A percentile compares a stretch with the other conserved stretches of the same genome.
These are phyloP conservation scores for Beauveria medogensis DNA, from an alignment of 2,329 filamentous ascomycete genomes.

Conservation along the genomic window DNA sequence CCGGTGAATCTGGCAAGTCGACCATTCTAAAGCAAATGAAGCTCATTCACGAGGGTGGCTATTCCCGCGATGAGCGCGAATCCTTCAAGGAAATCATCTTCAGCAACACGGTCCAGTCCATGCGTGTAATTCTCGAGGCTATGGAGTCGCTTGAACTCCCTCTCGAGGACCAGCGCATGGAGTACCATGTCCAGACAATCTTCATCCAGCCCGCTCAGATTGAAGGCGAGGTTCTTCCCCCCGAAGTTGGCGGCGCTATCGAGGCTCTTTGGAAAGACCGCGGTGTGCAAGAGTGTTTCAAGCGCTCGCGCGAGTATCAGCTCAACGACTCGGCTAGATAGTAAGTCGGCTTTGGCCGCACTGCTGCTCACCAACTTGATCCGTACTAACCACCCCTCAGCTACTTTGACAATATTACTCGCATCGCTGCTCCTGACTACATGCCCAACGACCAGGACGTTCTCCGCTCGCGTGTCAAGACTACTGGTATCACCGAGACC, in stretches of 20 bases:
- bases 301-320: slow-evolving; percentile 91
- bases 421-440: slow-evolving; percentile 85
- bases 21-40: slow-evolving; percentile 99
- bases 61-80: slow-evolving; percentile 79
- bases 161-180: slow-evolving; percentile 82
- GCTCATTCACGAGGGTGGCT: slow-evolving; percentile 97
- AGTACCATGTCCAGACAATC: slow-evolving; percentile 96
- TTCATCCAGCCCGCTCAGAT: slow-evolving; percentile 98
- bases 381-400: slow-evolving; percentile 40
- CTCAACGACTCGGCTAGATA: slow-evolving; percentile 95
- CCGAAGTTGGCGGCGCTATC: slow-evolving; percentile 88
- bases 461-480: slow-evolving; percentile 92
- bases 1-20: slow-evolving; percentile 91
- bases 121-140: slow-evolving; percentile 61
- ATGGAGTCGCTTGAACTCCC: slow-evolving; percentile 69
- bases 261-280: slow-evolving; percentile 88
- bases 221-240: slow-evolving; percentile 87
- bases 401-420: slow-evolving; percentile 93
- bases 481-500: slow-evolving; percentile 93
- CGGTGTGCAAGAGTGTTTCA: slow-evolving; percentile 91
- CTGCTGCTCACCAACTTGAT: neutral
- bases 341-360: slow-evolving; percentile 45
- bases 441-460: slow-evolving; percentile 94
- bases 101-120: slow-evolving; percentile 62
- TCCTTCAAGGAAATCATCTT: slow-evolving; percentile 66